Conservation (phyloP, 805 yeast genomes). For the Saturnispora serradocipensis region DNA sequence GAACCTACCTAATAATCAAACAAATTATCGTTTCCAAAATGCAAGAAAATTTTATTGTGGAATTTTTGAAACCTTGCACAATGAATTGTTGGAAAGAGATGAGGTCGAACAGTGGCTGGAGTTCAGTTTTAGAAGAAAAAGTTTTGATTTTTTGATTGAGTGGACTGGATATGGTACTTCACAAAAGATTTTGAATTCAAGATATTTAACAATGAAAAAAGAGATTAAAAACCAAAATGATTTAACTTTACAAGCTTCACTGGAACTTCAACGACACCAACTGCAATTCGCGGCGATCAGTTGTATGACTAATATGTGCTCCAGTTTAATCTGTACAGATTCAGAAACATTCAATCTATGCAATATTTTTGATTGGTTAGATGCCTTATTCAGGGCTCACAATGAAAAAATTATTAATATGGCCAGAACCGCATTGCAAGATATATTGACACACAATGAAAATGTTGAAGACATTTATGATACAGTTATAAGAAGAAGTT, state of each 20-base stretch:
- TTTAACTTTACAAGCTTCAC: constrained; percentile 55
- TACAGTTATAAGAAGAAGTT: constrained; percentile 66
- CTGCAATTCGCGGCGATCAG: constrained; percentile 65
- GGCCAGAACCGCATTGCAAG: constrained; percentile 65
- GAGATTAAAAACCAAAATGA: constrained; percentile 29
- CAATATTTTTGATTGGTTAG: constrained; percentile 72
- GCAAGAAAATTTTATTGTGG: constrained; percentile 79
- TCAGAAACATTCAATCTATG: constrained; percentile 58
- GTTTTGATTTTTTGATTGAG: constrained; percentile 74
- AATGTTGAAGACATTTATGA: constrained; percentile 41
- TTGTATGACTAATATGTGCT: constrained; percentile 75
- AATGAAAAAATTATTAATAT: constrained; percentile 48
- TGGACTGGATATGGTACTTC: constrained; percentile 92
- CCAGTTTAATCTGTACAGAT: constrained; percentile 54
- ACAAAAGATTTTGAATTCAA: constrained; percentile 47
- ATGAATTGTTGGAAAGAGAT: constrained; percentile 38
- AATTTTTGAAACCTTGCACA: constrained; percentile 64
- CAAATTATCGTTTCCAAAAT: constrained; percentile 61
- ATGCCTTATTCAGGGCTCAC: constrained; percentile 51
- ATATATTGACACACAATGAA: constrained; percentile 53
- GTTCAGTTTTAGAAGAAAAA: constrained; percentile 74
- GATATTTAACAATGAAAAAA: constrained; percentile 52
- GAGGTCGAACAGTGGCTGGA: constrained; percentile 58
- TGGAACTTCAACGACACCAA: constrained; percentile 70
- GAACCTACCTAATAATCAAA: constrained; percentile 48